phyloP scores from a whole-genome alignment of 805 yeast species.

The Metschnikowia cubensis region DNA sequence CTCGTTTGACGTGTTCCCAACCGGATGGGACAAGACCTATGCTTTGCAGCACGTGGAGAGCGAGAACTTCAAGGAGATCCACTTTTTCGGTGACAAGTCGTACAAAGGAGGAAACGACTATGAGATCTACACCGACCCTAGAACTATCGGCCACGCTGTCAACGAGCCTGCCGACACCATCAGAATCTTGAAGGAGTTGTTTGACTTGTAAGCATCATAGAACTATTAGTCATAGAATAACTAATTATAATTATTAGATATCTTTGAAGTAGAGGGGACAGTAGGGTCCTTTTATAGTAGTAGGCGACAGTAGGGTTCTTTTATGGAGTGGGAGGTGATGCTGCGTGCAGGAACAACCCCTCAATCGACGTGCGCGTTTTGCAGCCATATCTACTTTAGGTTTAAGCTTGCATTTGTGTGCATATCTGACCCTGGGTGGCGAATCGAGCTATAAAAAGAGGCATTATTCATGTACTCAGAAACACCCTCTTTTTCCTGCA shows the following conservation, averaged over 20 bases:
- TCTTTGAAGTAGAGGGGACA: too few species aligned
- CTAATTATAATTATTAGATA: neutral
- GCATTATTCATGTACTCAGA: neutral
- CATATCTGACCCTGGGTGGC: neutral
- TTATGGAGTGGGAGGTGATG: too few species aligned
- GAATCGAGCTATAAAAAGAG: neutral
- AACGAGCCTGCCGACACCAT: slow-evolving; percentile 85
- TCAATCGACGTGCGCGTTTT: neutral
- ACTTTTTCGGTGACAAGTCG: slow-evolving; percentile 98
- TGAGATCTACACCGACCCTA: slow-evolving; percentile 86
- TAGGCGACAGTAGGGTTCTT: too few species aligned
- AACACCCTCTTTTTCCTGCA: neutral
- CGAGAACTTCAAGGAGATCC: slow-evolving; percentile 83
- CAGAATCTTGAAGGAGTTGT: slow-evolving; percentile 77
- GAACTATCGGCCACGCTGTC: slow-evolving; percentile 97
- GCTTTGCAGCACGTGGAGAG: slow-evolving; percentile 86
- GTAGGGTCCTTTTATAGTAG: too few species aligned
- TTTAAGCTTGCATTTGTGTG: neutral
- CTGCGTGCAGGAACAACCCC: too few species aligned
- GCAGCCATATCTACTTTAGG: neutral
- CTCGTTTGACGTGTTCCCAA: slow-evolving; percentile 98
- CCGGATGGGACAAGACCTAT: slow-evolving; percentile 99
- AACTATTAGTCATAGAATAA: neutral
- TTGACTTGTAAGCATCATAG: slow-evolving; percentile 41
- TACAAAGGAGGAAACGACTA: slow-evolving; percentile 98